These are phyloP conservation scores for Ascochyta pisi DNA, from an alignment of 2,329 filamentous ascomycete genomes.

Conservation along the genomic window DNA sequence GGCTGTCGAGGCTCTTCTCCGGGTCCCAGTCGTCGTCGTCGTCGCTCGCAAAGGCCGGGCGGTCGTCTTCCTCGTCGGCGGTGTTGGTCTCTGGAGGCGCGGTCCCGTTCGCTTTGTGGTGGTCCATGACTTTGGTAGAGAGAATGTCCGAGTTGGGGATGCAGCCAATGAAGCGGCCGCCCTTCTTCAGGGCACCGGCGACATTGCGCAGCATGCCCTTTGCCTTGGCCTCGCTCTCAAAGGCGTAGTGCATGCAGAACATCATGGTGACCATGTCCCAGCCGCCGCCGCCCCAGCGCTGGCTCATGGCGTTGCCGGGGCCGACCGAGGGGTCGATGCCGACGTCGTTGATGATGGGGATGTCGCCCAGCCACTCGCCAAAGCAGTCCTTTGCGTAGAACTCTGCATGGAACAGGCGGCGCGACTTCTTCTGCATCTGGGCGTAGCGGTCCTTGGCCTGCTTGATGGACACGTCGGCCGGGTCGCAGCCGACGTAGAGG, in stretches of 20 bases:
- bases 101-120: constrained; percentile 64
- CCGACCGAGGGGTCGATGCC: constrained; percentile 79
- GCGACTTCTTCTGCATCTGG: constrained; percentile 68
- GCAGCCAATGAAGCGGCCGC: constrained; percentile 90
- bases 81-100: constrained; percentile 47
- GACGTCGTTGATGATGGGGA: constrained; percentile 82
- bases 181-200: constrained; percentile 87
- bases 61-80: constrained; percentile 37
- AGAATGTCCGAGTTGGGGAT: constrained; percentile 98
- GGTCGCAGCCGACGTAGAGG: constrained; percentile 92
- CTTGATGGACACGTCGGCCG: constrained; percentile 88
- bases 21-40: constrained; percentile 55
- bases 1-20: constrained; percentile 52
- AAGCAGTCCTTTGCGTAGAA: constrained; percentile 95
- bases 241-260: constrained; percentile 99
- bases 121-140: constrained; percentile 75
- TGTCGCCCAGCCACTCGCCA: constrained; percentile 79
- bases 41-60: constrained; percentile 46
- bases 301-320: constrained; percentile 65
- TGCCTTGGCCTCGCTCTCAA: constrained; percentile 89
- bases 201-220: constrained; percentile 94
- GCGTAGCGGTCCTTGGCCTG: constrained; percentile 87
- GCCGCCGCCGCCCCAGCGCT: constrained; percentile 72
- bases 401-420: constrained; percentile 78
- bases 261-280: constrained; percentile 99